Base-by-base conservation (phyloP, 306 rosid genomes). In the Sindora glabra region DNA sequence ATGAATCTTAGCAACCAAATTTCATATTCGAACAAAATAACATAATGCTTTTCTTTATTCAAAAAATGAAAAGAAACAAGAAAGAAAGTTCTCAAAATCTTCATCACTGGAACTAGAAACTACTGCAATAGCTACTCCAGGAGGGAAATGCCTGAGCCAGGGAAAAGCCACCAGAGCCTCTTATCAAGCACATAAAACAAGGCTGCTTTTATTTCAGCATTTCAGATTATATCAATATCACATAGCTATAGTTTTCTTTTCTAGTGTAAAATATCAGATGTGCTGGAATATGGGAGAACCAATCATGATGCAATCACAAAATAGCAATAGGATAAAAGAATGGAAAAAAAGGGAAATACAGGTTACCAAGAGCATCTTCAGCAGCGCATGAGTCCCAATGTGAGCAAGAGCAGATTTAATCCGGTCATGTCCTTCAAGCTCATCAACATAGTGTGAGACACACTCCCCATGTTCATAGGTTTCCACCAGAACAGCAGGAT, bases 401-500 rank as follows among this genome's bases (percentile, higher is more conserved):
- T 89, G 95, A 73, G 94, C 96, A 67, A 85, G 79, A 18, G 94
- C 81, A 36, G 85, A 69, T 74, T 89, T 89, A 62, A 85, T 48
- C 25, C 84, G 47, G 11, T 81, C 78, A 62, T 83, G 85, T 59
- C 96, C 96, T 65, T 76, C 61, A 78, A 85, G 84, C 16, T 62
- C 89, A 74, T 89, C 90, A 30, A 89, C 89, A 74, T 80, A 89
- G 70, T 74, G 83, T 1, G 96, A 73, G 26, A 89, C 96, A 63
- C 94, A 59, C 68, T 89, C 94, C 54, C 96, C 96, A 21, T 78
- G 86, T 67, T 89, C 96, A 72, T 78, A 87, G 10, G 85, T 79
- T 74, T 88, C 94, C 67, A 88, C 96, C 83, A 88, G 66, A 56
- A 88, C 94, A 47, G 92, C 89, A 32, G 94, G 96, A 67, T 88